Base-by-base conservation (phyloP, 768 basidiomycete species). In the Mycena amicta region DNA sequence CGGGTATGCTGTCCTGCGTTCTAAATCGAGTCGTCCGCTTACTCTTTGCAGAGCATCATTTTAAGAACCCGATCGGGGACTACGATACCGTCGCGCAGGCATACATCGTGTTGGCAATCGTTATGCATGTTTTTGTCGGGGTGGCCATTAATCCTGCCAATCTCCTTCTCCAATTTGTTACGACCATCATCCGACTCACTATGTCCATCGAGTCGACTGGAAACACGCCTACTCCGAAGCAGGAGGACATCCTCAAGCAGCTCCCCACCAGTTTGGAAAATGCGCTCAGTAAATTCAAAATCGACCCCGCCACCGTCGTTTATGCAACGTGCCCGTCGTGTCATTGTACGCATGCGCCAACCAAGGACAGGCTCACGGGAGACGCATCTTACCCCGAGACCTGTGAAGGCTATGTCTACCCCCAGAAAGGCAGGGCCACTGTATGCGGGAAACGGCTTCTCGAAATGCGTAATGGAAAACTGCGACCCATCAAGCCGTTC, bases 401-500 rank as follows among this genome's bases (percentile, higher is more conserved):
- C 3, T 56, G 55, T 41, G 37, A 23, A 6, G 31, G 31, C 20
- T 39, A 23, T 11, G 29, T 56, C 12, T 40, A 43, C 16, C 39
- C 30, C 16, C n/a, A 29, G 20, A 15, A 12, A 4, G 45, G 54
- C 5, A 6, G 8, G 15, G n/a, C 5, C 5, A 49, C 15, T 3
- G 15, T 50, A 13, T 56, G 55, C 49, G n/a, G 18, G 2, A 41
- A 31, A 15, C 12, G 25, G 8, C 20, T 57, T 18, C 26, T 57
- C 5, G 50, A 22, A 4, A 15, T 27, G 29, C 56, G 56, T 5
- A 5, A 57, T 8, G 56, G 56, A 4, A 28, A 43, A 20, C 22
- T 45, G 28, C 56, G 56, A 2, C 66, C 61, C 5, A 50, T 62
- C 28, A 62, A 57, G 25, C 63, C 64, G 0, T 60, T 61, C 4